A percentile compares a stretch with the other conserved stretches of the same genome.
These are phyloP conservation scores for Didymella keratinophila DNA, from an alignment of 2,329 filamentous ascomycete species.

Conservation along the genomic window DNA sequence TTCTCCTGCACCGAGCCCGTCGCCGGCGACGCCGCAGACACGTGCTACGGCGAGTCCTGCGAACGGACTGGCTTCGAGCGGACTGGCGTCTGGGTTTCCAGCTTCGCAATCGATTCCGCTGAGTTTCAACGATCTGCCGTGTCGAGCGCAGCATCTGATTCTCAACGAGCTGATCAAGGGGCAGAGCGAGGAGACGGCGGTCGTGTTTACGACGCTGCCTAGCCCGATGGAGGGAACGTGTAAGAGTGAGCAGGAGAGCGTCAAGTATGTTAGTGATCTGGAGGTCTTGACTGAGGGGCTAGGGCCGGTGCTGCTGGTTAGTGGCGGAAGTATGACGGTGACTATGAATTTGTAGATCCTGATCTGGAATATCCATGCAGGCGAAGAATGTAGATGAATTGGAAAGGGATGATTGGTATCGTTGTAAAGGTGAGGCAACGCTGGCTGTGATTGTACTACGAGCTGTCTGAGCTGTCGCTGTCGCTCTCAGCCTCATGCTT, in stretches of 20 bases:
- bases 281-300: slow-evolving; percentile 80
- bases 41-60: slow-evolving; percentile 1
- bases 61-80: not conserved
- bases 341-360: slow-evolving; percentile 70
- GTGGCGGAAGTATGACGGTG: slow-evolving; percentile 91
- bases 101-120: slow-evolving; percentile 71
- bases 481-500: slow-evolving; percentile 29
- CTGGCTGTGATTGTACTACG: slow-evolving; percentile 16
- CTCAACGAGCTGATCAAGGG: slow-evolving; percentile 80
- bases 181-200: slow-evolving; percentile 65
- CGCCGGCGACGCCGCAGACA: slow-evolving; percentile 4
- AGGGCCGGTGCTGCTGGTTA: slow-evolving; percentile 78
- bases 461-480: slow-evolving; percentile 34
- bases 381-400: slow-evolving; percentile 52
- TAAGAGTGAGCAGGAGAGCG: slow-evolving; percentile 71
- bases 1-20: slow-evolving; percentile 6
- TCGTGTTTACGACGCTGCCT: slow-evolving; percentile 83
- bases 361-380: too few species aligned
- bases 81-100: slow-evolving; percentile 55
- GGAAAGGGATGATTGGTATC: slow-evolving; percentile 23
- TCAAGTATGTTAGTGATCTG: slow-evolving; percentile 78
- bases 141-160: slow-evolving; percentile 84
- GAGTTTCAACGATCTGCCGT: slow-evolving; percentile 86
- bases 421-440: slow-evolving; percentile 5
- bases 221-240: slow-evolving; percentile 81